Evolutionary conservation across 768 basidiomycete species (phyloP).

Genomic region (Kwoniella newhampshirensis): DNA sequence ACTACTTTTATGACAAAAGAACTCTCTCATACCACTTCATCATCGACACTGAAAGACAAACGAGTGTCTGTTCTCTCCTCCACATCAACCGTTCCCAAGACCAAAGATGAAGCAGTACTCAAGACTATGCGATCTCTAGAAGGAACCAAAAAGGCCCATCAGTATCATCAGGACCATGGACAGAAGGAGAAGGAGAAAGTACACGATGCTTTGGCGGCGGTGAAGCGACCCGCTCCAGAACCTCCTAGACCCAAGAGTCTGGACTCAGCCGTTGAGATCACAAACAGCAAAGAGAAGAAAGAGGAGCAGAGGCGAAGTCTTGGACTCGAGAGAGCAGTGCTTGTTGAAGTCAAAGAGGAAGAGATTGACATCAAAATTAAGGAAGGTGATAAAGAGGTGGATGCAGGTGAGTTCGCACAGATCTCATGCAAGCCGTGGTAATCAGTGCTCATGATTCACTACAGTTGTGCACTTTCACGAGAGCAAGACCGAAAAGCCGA

Average conservation of each 20-base stretch:
- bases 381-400: constrained; percentile 21
- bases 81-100: constrained; percentile 16
- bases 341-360: constrained; percentile 20
- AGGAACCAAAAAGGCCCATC: constrained; percentile 18
- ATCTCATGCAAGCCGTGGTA: neutral
- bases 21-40: constrained; percentile 10
- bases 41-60: constrained; percentile 22
- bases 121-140: constrained; percentile 40
- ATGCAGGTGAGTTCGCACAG: constrained; percentile 3
- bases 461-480: constrained; percentile 18
- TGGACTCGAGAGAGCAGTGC: constrained; percentile 19
- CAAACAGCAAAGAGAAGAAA: constrained; percentile 9
- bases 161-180: constrained; percentile 1
- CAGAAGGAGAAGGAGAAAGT: constrained; percentile 12
- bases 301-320: constrained; percentile 29
- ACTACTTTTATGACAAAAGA: constrained; percentile 1
- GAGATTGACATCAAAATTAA: constrained; percentile 12
- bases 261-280: constrained; percentile 19
- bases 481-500: neutral
- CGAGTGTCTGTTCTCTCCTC: constrained; percentile 19
- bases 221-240: constrained; percentile 37
- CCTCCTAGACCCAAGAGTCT: constrained; percentile 35
- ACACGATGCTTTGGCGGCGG: constrained; percentile 28
- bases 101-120: constrained; percentile 37
- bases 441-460: neutral